Evolutionary conservation across 75 land plant species (phyloP), one percentile per base, ranked within the genome.

Genomic region (Chamaecyparis obtusa): DNA sequence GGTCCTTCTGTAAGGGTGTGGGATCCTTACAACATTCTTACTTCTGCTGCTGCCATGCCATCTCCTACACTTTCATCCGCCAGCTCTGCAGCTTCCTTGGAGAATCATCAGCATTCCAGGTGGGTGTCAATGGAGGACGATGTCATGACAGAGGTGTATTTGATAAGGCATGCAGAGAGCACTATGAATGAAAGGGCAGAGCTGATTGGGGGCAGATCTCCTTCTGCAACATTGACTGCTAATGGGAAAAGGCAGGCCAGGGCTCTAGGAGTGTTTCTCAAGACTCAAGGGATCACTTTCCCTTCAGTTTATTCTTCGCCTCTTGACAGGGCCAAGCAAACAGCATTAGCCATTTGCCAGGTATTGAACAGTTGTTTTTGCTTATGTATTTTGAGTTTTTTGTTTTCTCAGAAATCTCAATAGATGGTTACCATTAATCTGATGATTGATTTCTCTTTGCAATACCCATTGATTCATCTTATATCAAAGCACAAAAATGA

Each of bases 11-110:
- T 96, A 56, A 93, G 92, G 85, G 94, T 96, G 21, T 96, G 96
- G 93, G 98, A 96, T 83, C 98, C 98, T 15, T 94, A 91, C 92
- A 89, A 96, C 83, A 93, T 96, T 33, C 91, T 96, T 83, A 78
- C 88, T 80, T 90, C 83, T 7, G 85, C 72, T 1, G 90, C 90
- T 11, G 89, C 88, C 2, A 84, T 81, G 64, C 49, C 84, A n/a
- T 86, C 79, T 5, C 74, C 83, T 30, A 85, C 87, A 32, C 85
- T 74, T n/a, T 67, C 85, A 33, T 85, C 83, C 41, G 75, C 88
- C 83, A 71, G 84, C 24, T 81, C 83, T 81, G 37, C 82, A 71
- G 19, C 44, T 81, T 81, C 76, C 56, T 81, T 87, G 86, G 56
- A 43, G 67, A 74, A 32, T 30, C 36, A 74, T 74, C 76, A 74